A percentile compares a stretch with the other conserved stretches of the same genome.
Conservation (phyloP, 2,329 filamentous ascomycete species). For the Raffaelea albimanens region DNA sequence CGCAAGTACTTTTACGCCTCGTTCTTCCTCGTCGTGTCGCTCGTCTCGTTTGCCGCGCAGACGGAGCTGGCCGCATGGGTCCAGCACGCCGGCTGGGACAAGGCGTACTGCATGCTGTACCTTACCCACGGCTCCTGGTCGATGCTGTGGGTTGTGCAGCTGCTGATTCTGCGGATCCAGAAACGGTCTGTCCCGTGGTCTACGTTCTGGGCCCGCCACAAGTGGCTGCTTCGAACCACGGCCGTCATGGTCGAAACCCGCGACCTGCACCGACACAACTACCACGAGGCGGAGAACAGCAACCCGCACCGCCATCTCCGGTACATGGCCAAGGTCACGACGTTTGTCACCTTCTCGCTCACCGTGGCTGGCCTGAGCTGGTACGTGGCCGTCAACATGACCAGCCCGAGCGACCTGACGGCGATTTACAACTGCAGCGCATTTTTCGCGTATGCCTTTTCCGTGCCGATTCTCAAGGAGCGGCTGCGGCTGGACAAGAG, state of each 20-base stretch:
- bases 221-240: slow-evolving; percentile 40
- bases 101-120: slow-evolving; percentile 99
- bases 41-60: slow-evolving; percentile 85
- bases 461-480: slow-evolving; percentile 80
- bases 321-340: slow-evolving; percentile 73
- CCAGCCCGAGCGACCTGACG: slow-evolving; percentile 85
- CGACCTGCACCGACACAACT: slow-evolving; percentile 45
- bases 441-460: slow-evolving; percentile 97
- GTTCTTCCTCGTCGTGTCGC: slow-evolving; percentile 71
- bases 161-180: slow-evolving; percentile 70
- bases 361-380: slow-evolving; percentile 88
- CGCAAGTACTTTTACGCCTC: slow-evolving; percentile 75
- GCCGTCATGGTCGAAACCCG: slow-evolving; percentile 78
- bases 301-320: slow-evolving; percentile 28
- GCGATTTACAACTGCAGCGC: slow-evolving; percentile 99
- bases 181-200: slow-evolving; percentile 71
- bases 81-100: slow-evolving; percentile 89
- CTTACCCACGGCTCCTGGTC: slow-evolving; percentile 93
- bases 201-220: slow-evolving; percentile 68
- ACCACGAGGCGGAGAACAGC: background rate
- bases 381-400: slow-evolving; percentile 92
- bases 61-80: slow-evolving; percentile 95
- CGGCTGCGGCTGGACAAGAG: slow-evolving; percentile 77
- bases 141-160: slow-evolving; percentile 77
- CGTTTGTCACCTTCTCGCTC: slow-evolving; percentile 72